Percentiles rank a stretch among this genome's conserved stretches.
These are phyloP conservation scores for Arachnopeziza araneosa DNA, from an alignment of 2,329 filamentous ascomycete species.

Conservation along the genomic window DNA sequence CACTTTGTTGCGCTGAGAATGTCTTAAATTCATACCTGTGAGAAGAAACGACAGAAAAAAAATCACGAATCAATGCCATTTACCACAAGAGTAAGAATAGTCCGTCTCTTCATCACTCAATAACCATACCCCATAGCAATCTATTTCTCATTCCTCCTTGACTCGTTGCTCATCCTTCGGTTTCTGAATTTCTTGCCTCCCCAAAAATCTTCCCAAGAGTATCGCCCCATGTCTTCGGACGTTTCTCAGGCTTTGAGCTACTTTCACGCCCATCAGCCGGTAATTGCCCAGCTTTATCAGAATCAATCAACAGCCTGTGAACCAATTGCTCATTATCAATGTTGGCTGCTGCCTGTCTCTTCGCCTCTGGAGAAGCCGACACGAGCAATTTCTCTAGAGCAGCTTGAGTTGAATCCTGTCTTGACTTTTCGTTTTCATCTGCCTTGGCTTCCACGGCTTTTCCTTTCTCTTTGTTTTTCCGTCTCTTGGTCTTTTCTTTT, in stretches of 20 bases:
- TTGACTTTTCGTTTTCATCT: background rate
- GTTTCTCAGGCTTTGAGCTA: background rate
- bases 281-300: background rate
- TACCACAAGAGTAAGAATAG: background rate
- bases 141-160: background rate
- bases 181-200: background rate
- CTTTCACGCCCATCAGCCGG: background rate
- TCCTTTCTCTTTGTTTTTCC: background rate
- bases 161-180: background rate
- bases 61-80: background rate
- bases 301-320: background rate
- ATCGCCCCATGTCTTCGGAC: background rate
- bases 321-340: background rate
- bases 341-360: background rate
- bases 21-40: background rate
- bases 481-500: background rate
- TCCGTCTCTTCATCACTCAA: background rate
- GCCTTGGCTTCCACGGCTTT: background rate
- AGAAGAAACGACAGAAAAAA: background rate
- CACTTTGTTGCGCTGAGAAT: background rate
- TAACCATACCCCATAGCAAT: background rate
- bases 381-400: background rate
- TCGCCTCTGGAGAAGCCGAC: background rate
- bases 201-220: background rate
- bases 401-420: background rate